phyloP scores from a whole-genome alignment of 1,284 basidiomycete species.

The Rhizoctonia solani region DNA sequence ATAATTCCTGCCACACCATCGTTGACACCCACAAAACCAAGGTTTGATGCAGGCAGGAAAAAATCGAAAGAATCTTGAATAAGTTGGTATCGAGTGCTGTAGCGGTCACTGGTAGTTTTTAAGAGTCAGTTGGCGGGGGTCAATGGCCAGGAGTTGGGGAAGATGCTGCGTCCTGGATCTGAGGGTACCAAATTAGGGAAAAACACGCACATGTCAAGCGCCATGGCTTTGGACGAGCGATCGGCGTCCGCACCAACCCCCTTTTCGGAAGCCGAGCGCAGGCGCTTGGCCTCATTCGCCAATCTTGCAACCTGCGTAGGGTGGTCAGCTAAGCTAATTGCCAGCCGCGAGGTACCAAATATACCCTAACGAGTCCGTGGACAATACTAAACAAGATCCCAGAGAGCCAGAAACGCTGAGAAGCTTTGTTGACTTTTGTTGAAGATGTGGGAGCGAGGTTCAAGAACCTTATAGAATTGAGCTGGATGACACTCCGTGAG shows the following conservation, averaged over 20 bases:
- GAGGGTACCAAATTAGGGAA: not conserved
- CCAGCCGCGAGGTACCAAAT: not conserved
- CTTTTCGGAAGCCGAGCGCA: conserved; percentile 59
- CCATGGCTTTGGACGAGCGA: conserved; percentile 62
- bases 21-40: conserved; percentile 79
- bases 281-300: conserved; percentile 58
- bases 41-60: conserved; percentile 85
- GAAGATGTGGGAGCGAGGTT: conserved; percentile 66
- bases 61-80: conserved; percentile 80
- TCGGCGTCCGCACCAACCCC: conserved; percentile 70
- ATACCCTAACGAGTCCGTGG: conserved; percentile 70
- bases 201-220: conserved; percentile 59
- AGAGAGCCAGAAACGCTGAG: conserved; percentile 88
- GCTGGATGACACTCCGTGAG: conserved; percentile 51
- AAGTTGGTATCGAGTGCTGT: conserved; percentile 73
- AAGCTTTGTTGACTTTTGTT: conserved; percentile 67
- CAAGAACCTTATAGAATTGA: conserved; percentile 71
- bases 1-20: conserved; percentile 85
- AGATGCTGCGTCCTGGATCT: no score
- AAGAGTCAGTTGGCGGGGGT: no score
- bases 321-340: not conserved
- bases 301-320: conserved; percentile 58
- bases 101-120: conserved; percentile 64
- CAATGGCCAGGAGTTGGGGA: no score
- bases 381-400: conserved; percentile 82